Evolutionary conservation across 306 rosid species (phyloP), one percentile per base, ranked within the genome.

Genomic region (Ormosia emarginata): DNA sequence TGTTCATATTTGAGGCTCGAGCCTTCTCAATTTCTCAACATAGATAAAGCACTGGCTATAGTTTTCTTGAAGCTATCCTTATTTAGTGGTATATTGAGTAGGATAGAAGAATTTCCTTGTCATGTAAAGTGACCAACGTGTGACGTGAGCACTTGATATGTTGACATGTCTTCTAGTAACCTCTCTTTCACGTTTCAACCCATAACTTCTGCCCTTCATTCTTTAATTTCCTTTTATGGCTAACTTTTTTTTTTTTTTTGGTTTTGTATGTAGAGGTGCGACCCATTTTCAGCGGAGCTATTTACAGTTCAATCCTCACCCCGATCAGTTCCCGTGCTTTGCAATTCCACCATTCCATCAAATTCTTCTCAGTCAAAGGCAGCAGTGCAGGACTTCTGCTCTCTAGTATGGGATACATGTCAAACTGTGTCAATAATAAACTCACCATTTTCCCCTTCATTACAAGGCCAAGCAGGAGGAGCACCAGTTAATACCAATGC

Each of bases 371-470:
- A 93, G 47, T 90, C 98, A 41, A 89, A 74, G 79, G 85, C 90
- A 81, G 86, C 70, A 41, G 74, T 68, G 10, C 62, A 47, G 15
- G 84, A 91, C 47, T 96, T 86, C 52, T 96, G 99, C 85, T 87
- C 94, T 50, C 67, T 79, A 57, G 87, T 96, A 32, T 96, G 99
- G 99, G 89, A 90, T 66, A 89, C 93, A 37, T 96, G 99, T 81
- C 88, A 90, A 80, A 92, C 89, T 82, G 94, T 85, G 4, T 53
- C 97, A 30, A 89, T 96, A 34, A 32, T 24, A 55, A 91, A 93
- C 81, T 94, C 99, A 53, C 99, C 98, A 6, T 92, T 96, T 88
- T 81, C 92, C n/a, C 90, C 97, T 66, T 86, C 94, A 8, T 77
- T 92, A 47, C 90, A 86, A 89, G 91, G 87, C 59, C 88, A 84